Conservation (phyloP, 1,139 yeast genomes). For the Debaryomyces nepalensis region DNA sequence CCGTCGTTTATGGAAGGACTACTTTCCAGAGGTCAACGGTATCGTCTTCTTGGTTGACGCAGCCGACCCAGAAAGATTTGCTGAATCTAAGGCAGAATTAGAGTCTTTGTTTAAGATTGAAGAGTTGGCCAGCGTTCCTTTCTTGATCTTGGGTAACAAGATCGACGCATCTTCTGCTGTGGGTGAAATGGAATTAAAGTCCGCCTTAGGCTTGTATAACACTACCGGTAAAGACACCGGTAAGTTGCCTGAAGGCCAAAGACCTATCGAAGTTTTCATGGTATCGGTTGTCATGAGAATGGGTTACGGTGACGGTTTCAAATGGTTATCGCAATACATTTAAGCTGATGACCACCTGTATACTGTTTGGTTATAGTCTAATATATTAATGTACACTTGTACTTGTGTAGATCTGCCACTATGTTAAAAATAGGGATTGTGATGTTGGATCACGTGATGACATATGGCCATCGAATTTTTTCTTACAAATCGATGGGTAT, state of each 20-base stretch:
- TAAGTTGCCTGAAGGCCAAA: slow-evolving; percentile 70
- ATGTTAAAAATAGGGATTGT: not conserved
- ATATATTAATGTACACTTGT: slow-evolving; percentile 1
- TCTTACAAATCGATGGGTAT: slow-evolving; percentile 7
- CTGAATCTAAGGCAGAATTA: slow-evolving; percentile 92
- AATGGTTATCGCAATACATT: slow-evolving; percentile 94
- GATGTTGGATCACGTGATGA: slow-evolving; percentile 1
- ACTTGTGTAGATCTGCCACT: not conserved
- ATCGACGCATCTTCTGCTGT: slow-evolving; percentile 94
- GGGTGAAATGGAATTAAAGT: slow-evolving; percentile 91
- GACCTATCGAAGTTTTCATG: slow-evolving; percentile 97
- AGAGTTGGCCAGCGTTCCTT: slow-evolving; percentile 88
- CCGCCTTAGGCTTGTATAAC: slow-evolving; percentile 80
- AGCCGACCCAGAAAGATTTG: slow-evolving; percentile 94
- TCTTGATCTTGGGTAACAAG: slow-evolving; percentile 92
- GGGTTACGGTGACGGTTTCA: slow-evolving; percentile 95
- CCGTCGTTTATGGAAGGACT: slow-evolving; percentile 98
- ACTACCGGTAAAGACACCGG: slow-evolving; percentile 87
- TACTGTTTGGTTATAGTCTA: slow-evolving; percentile 5
- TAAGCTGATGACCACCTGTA: slow-evolving; percentile 29
- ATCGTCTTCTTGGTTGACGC: slow-evolving; percentile 96
- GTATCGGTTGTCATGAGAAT: slow-evolving; percentile 97
- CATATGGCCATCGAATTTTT: slow-evolving; percentile 9
- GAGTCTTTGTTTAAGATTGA: slow-evolving; percentile 92
- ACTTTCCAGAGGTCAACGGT: slow-evolving; percentile 98